phyloP scores from a whole-genome alignment of 1,284 basidiomycete genomes.

The Trametes hirsuta region DNA sequence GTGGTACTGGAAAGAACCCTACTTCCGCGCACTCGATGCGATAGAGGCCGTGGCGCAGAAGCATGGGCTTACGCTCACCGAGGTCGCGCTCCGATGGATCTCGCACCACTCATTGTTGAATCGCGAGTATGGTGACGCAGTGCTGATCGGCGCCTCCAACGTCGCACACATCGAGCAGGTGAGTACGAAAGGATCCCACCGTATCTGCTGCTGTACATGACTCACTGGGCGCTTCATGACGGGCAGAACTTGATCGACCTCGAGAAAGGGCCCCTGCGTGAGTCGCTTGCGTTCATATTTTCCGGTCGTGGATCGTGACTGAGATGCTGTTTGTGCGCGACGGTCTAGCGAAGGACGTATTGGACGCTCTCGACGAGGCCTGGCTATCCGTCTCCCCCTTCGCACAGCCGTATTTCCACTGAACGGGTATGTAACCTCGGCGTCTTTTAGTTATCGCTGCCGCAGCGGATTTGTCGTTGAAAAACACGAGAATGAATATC shows the following conservation, averaged over 20 bases:
- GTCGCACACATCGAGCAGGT: slow-evolving; percentile 47
- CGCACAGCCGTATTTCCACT: slow-evolving; percentile 37
- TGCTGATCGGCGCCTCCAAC: slow-evolving; percentile 57
- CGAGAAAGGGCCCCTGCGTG: slow-evolving; percentile 60
- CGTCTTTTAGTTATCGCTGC: too few relatives aligned
- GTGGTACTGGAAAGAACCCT: slow-evolving; percentile 51
- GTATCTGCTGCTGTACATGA: neutral
- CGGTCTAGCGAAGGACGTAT: slow-evolving; percentile 38
- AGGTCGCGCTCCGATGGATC: slow-evolving; percentile 57
- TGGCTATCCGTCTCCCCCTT: slow-evolving; percentile 38
- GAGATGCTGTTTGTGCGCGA: neutral
- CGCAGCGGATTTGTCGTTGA: too few relatives aligned
- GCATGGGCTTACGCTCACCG: slow-evolving; percentile 48
- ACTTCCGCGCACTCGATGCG: slow-evolving; percentile 48
- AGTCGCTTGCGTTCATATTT: slow-evolving; percentile 26
- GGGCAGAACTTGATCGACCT: slow-evolving; percentile 53
- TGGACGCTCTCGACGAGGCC: slow-evolving; percentile 41
- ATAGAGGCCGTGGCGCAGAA: slow-evolving; percentile 43
- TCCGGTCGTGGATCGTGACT: neutral
- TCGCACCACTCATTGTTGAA: slow-evolving; percentile 54
- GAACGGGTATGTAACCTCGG: neutral
- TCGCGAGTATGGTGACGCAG: slow-evolving; percentile 49
- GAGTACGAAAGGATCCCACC: neutral
- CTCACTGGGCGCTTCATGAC: neutral
- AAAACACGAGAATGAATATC: too few relatives aligned